Evolutionary conservation across 23 red algal genomes (phyloP), one percentile per base, ranked within the genome.

Genomic region (Agarophyton chilense): DNA sequence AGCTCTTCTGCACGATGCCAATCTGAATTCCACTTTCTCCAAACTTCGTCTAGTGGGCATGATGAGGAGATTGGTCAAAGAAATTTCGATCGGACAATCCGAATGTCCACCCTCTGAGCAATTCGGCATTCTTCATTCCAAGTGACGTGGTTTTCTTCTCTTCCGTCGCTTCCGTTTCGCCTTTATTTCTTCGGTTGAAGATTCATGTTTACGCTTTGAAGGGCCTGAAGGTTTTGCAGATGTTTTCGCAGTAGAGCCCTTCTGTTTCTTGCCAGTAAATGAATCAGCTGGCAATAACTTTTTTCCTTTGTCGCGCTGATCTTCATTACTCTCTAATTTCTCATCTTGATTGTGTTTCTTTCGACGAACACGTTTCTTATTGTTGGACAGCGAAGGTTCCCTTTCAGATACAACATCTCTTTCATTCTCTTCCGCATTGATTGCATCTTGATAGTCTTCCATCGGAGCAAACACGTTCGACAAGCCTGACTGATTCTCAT

Each of bases 1-100:
- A 62, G 53, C 50, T 5, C 64, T 47, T 22, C 58, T 77, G 1
- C 21, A 53, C n/a, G 39, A 89, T 1, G 40, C 60, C 17, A 60
- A 78, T 12, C 31, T 78, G 13, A 62, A 89, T 28, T 67, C 67
- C 41, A 89, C 85, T 51, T 41, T 73, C 32, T 66, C 70, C 31
- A 89, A 89, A 44, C 71, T 77, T 68, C 49, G 51, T 74, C 54
- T 89, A 2, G 53, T 89, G n/a, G 85, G 70, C 0, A 71, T 77
- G 60, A 78, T 89, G 85, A 25, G 85, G 56, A 60, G 53, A 52
- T 58, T 89, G 67, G 73, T 89, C 17, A 47, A 79, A 57, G 85
- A 77, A 35, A 89, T 89, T 64, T 42, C 63, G 3, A 66, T 54
- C 9, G 44, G 28, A 19, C 62, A 58, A 87, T 72, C 79, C 10